These are phyloP conservation scores for Oryza australiensis DNA, from an alignment of 176 grass and related monocot species.

Conservation along the genomic window DNA sequence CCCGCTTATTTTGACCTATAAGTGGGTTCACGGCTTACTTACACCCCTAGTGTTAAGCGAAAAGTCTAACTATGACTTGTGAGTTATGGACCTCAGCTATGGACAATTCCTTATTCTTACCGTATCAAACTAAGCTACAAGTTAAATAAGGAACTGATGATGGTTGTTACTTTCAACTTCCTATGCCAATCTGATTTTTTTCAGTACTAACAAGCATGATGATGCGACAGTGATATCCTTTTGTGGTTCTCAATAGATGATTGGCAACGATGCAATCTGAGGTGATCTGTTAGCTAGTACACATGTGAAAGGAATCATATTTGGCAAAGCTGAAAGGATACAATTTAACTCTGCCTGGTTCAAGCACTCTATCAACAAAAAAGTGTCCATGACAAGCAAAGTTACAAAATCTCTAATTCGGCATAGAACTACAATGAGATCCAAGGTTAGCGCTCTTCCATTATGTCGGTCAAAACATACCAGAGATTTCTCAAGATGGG, in stretches of 20 bases:
- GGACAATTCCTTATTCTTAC: background rate
- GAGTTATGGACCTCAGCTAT: background rate
- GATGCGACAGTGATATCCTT: background rate
- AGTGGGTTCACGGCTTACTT: no score
- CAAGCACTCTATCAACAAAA: background rate
- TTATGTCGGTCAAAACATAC: constrained; percentile 29
- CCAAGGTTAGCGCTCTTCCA: background rate
- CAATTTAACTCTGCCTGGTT: background rate
- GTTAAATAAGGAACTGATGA: constrained; percentile 4
- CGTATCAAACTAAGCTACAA: constrained; percentile 9
- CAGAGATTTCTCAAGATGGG: constrained; percentile 6
- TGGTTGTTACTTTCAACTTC: constrained; percentile 14
- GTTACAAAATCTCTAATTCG: background rate
- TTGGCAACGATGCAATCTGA: background rate
- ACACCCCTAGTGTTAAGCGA: background rate
- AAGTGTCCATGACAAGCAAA: background rate
- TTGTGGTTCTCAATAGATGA: background rate
- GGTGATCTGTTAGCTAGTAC: background rate
- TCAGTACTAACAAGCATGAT: background rate
- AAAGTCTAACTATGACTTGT: background rate
- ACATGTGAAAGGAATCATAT: background rate
- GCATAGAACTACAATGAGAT: background rate
- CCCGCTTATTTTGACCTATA: no score
- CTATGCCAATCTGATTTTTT: background rate
- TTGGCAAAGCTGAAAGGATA: background rate